phyloP scores from a whole-genome alignment of 225 moss, liverwort and hornwort species.

The Takakia lepidozioides region DNA sequence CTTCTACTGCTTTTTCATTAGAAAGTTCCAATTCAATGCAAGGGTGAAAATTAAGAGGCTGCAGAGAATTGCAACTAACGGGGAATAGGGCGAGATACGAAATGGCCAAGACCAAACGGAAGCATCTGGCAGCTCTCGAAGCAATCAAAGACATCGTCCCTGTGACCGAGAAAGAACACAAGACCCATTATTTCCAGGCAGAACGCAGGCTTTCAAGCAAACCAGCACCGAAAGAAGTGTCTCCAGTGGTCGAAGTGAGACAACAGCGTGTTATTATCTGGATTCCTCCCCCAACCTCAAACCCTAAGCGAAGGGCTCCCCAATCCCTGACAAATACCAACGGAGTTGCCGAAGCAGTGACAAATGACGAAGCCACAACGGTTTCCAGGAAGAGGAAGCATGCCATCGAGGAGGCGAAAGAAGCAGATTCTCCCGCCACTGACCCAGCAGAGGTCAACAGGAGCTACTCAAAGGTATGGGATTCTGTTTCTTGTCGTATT shows the following conservation, averaged over 20 bases:
- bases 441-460: constrained; percentile 27
- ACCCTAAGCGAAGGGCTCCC: too few species aligned
- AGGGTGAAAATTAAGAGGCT: too few species aligned
- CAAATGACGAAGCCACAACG: constrained; percentile 18
- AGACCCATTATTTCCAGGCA: constrained; percentile 12
- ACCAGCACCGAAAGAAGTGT: constrained; percentile 9
- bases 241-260: constrained; percentile 25
- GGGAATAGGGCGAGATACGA: too few species aligned
- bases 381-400: constrained; percentile 32
- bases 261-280: constrained; percentile 49
- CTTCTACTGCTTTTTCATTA: too few species aligned
- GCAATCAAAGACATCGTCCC: constrained; percentile 27
- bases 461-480: constrained; percentile 35
- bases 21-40: too few species aligned
- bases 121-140: constrained; percentile 52
- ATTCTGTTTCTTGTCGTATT: too few species aligned
- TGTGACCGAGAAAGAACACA: constrained; percentile 8
- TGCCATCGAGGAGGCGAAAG: constrained; percentile 19
- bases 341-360: constrained; percentile 13
- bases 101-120: constrained; percentile 61
- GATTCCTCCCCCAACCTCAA: constrained; percentile 40
- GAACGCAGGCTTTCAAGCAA: constrained; percentile 10
- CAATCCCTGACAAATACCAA: constrained; percentile 15
- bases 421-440: constrained; percentile 20
- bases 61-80: too few species aligned